Conservation (phyloP, 306 rosid species). For the Ammopiptanthus mongolicus region DNA sequence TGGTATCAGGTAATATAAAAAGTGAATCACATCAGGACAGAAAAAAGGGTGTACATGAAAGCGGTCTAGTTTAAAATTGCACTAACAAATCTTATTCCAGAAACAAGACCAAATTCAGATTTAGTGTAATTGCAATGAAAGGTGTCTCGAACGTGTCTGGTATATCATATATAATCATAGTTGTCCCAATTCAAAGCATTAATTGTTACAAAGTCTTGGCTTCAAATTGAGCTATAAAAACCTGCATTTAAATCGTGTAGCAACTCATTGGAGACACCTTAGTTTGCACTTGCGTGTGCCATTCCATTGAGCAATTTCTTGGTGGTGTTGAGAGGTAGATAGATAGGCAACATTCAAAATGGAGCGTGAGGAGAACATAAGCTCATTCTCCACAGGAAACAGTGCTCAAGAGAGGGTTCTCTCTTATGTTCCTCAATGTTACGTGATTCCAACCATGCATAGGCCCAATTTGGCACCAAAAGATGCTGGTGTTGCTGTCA, state of each 20-base stretch:
- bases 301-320: background rate
- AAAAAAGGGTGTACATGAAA: too few species aligned
- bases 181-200: background rate
- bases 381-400: background rate
- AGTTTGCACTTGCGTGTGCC: background rate
- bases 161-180: too few species aligned
- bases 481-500: conserved; percentile 17
- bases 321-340: too few species aligned
- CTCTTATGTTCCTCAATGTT: conserved; percentile 22
- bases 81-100: background rate
- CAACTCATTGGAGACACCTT: background rate
- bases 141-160: too few species aligned
- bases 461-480: conserved; percentile 9
- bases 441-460: conserved; percentile 22
- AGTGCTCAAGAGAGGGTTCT: background rate
- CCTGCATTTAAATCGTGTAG: background rate
- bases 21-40: background rate
- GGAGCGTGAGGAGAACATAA: background rate
- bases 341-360: background rate
- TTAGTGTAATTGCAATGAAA: background rate
- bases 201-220: background rate
- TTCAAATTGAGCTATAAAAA: background rate
- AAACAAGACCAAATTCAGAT: conserved; percentile 7
- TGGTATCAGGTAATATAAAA: background rate
- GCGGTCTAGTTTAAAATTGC: background rate